Evolutionary conservation across 805 yeast species (phyloP).

Genomic region (Vanderwaltozyma yarrowii): DNA sequence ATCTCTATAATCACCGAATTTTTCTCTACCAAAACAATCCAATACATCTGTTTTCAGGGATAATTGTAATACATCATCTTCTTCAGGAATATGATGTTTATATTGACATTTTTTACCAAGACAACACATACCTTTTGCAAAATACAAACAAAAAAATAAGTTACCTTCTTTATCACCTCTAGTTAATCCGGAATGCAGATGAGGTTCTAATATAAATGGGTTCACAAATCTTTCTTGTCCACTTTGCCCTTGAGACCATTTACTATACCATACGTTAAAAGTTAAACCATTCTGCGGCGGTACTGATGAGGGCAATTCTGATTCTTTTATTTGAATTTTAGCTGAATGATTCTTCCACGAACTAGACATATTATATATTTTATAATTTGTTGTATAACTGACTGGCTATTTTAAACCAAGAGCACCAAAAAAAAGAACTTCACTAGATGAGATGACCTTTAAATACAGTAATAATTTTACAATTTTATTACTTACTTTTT

Average conservation of each 20-base stretch:
- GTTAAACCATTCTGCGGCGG: slow-evolving; percentile 76
- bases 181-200: slow-evolving; percentile 65
- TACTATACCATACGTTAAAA: slow-evolving; percentile 80
- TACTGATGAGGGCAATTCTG: slow-evolving; percentile 39
- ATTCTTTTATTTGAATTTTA: slow-evolving; percentile 61
- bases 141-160: slow-evolving; percentile 63
- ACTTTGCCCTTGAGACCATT: slow-evolving; percentile 57
- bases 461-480: no score
- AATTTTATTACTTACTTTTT: no score
- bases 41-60: slow-evolving; percentile 33
- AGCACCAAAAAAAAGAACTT: no score
- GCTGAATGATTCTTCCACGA: slow-evolving; percentile 42
- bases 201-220: slow-evolving; percentile 50
- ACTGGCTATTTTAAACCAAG: no score
- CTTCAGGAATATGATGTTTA: slow-evolving; percentile 65
- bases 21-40: slow-evolving; percentile 92
- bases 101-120: slow-evolving; percentile 68
- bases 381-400: no score
- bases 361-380: no score
- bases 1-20: slow-evolving; percentile 69
- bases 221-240: slow-evolving; percentile 37
- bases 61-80: slow-evolving; percentile 45
- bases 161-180: slow-evolving; percentile 42
- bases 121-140: slow-evolving; percentile 82
- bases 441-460: no score